Evolutionary conservation across 345 rosid species (phyloP), one percentile per base, ranked within the genome.

Genomic region (Gossypium ekmanianum): DNA sequence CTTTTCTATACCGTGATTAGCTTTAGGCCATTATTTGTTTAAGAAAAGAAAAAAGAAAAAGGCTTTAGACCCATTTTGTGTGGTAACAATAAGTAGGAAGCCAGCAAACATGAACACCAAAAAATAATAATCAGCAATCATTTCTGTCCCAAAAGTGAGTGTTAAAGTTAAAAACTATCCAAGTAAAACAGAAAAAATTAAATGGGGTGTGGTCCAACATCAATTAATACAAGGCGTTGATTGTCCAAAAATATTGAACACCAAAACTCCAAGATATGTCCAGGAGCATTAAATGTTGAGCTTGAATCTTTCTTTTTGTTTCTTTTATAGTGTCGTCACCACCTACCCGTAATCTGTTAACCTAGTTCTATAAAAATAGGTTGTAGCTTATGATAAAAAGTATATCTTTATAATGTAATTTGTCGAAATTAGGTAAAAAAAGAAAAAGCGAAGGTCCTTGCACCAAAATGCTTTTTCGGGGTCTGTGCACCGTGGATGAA

Each of bases 111-210:
- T 27, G 34, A 27, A 27, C 34, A 3, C 34, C 34, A 4, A 34
- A 34, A 34, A 34, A 64, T 57, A 74, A 26, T 58, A 44, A 39
- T 73, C 80, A 66, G 64, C 71, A 18, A 76, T 71, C 61, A 75
- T 75, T 34, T 20, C 63, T 34, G 50, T 34, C 6, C 39, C 39
- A 34, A 34, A 34, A 34, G 39, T 4, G 39, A 34, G 39, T 34
- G 39, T 34, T 52, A 9, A 52, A 17, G 5, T 52, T 16, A 16
- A 17, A 52, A 52, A 5, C 41, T 34, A 34, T 34, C 7, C 1
- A 34, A 34, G 41, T 34, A 34, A 34, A 34, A 34, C 41, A 34
- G 1, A 34, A 34, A 5, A 5, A 34, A 34, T 34, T 34, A 34
- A 34, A 34, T 34, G 41, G 41, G 39, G 41, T 7, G 41, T 34